Percentiles rank a stretch among this genome's conserved stretches.
These are phyloP conservation scores for Neolentinus lepideus DNA, from an alignment of 1,284 basidiomycete species.

Conservation along the genomic window DNA sequence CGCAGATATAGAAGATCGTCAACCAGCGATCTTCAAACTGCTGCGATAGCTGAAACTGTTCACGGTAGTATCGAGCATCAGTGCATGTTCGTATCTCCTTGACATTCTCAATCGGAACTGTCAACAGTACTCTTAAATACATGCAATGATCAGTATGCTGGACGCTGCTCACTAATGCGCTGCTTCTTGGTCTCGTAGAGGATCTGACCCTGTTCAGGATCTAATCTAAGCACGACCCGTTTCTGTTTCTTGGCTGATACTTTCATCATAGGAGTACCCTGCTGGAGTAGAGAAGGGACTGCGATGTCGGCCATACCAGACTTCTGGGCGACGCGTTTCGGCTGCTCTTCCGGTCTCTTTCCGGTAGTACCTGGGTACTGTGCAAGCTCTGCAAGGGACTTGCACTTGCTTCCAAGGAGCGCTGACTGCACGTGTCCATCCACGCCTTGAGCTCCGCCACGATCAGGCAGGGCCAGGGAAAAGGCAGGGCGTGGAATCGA, in stretches of 20 bases:
- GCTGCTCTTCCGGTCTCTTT: neutral
- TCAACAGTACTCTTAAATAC: neutral
- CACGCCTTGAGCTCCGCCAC: neutral
- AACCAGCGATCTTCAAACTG: constrained; percentile 67
- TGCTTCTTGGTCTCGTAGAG: constrained; percentile 79
- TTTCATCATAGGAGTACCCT: constrained; percentile 78
- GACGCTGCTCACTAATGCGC: constrained; percentile 59
- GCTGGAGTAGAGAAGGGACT: constrained; percentile 46
- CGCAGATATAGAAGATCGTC: constrained; percentile 71
- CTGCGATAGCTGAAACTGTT: constrained; percentile 62
- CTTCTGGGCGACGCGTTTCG: constrained; percentile 8
- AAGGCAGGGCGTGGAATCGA: neutral
- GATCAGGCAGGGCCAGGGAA: neutral
- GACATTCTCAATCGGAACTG: constrained; percentile 87
- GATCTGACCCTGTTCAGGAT: constrained; percentile 76
- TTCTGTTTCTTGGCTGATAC: constrained; percentile 83
- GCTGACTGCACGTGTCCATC: neutral
- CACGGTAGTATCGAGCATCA: constrained; percentile 73
- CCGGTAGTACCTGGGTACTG: neutral
- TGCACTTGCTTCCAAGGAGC: neutral
- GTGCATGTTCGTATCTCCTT: constrained; percentile 83
- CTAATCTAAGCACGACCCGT: constrained; percentile 66
- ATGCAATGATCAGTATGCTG: neutral
- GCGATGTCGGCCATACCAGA: constrained; percentile 26
- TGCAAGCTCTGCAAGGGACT: neutral